These are phyloP conservation scores for Scedosporium aurantiacum DNA, from an alignment of 2,329 filamentous ascomycete species.

Conservation along the genomic window DNA sequence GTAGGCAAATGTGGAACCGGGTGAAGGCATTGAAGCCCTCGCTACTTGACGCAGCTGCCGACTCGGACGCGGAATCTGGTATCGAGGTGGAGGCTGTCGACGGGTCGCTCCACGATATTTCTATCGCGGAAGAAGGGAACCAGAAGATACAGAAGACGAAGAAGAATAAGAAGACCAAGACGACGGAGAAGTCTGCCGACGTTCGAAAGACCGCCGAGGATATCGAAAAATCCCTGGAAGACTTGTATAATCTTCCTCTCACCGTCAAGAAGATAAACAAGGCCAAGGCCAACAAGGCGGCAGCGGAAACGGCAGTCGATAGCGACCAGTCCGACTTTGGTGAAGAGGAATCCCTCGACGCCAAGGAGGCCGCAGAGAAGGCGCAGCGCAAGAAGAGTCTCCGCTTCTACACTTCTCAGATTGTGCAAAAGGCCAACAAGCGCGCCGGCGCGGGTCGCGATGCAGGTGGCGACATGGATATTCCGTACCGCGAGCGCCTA, in stretches of 20 bases:
- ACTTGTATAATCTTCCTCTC: conserved; percentile 53
- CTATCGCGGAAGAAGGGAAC: conserved; percentile 17
- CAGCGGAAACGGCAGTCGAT: conserved; percentile 24
- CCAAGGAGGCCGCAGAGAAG: conserved; percentile 74
- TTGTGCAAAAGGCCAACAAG: conserved; percentile 87
- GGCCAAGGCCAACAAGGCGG: conserved; percentile 23
- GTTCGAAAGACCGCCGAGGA: conserved; percentile 42
- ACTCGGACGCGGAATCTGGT: conserved; percentile 18
- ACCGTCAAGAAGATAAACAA: conserved; percentile 31
- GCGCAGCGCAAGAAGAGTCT: conserved; percentile 81
- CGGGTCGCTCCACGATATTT: conserved; percentile 13
- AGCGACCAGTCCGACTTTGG: conserved; percentile 76
- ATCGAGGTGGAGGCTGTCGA: conserved; percentile 16
- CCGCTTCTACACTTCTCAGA: conserved; percentile 96
- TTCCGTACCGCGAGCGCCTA: conserved; percentile 81
- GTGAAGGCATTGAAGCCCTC: conserved; percentile 54
- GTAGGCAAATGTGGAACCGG: conserved; percentile 68
- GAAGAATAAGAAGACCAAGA: conserved; percentile 21
- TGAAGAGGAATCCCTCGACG: conserved; percentile 72
- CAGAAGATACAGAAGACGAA: conserved; percentile 18
- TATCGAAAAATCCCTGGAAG: conserved; percentile 59
- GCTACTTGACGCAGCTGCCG: conserved; percentile 23
- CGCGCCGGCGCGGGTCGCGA: conserved; percentile 62
- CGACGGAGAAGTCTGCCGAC: conserved; percentile 24
- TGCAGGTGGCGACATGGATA: conserved; percentile 68